Conservation (phyloP, 116 monocot genomes). For the Papilionanthe hybrid region DNA sequence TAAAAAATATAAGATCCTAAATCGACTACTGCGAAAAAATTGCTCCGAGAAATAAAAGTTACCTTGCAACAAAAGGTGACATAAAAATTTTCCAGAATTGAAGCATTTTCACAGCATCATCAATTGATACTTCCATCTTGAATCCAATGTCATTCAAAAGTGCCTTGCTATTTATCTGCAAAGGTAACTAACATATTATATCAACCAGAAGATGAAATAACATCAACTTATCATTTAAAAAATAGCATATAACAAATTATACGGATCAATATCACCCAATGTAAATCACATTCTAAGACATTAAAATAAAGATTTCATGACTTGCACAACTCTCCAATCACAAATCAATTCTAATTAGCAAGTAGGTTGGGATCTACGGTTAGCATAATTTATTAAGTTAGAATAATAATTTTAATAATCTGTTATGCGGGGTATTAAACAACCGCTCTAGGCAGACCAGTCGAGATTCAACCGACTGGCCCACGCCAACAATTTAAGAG, state of each 20-base stretch:
- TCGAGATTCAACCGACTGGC: too few species aligned
- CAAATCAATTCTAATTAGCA: too few species aligned
- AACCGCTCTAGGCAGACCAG: too few species aligned
- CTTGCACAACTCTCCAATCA: too few species aligned
- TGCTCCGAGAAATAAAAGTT: constrained; percentile 2
- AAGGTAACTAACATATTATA: not conserved
- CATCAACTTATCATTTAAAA: not conserved
- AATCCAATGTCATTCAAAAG: constrained; percentile 75
- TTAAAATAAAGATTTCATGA: not conserved
- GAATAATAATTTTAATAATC: too few species aligned
- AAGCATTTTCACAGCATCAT: constrained; percentile 66
- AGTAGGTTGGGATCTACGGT: too few species aligned
- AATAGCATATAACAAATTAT: not conserved
- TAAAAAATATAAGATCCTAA: not conserved
- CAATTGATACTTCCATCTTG: constrained; percentile 65
- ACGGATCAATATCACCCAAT: not conserved
- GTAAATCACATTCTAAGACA: not conserved
- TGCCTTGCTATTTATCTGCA: constrained; percentile 70
- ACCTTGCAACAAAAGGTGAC: constrained; percentile 55
- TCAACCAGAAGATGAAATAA: not conserved
- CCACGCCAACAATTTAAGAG: too few species aligned
- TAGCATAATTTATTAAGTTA: too few species aligned
- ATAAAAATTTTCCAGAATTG: constrained; percentile 37
- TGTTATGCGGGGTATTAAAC: too few species aligned
- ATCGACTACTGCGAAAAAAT: not conserved